Evolutionary conservation across 495 filamentous ascomycete genomes (phyloP).

Genomic region (Podospora pseudopauciseta): DNA sequence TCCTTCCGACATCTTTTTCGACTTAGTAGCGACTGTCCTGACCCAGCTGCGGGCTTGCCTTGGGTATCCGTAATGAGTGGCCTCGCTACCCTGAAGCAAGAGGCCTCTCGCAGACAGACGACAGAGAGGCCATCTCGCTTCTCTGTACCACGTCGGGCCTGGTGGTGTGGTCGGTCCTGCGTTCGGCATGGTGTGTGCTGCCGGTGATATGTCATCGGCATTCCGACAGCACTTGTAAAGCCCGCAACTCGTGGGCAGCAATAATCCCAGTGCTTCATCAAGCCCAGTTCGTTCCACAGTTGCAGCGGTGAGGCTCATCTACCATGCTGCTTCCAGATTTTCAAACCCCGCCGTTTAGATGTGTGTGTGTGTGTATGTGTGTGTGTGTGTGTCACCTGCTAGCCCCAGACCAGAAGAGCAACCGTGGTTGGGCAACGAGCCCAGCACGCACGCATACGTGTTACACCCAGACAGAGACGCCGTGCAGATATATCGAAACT

Average conservation of each 20-base stretch:
- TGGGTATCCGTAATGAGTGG: not conserved
- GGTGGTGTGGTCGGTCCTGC: not conserved
- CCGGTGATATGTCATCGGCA: not conserved
- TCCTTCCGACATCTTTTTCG: not conserved
- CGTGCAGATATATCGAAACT: conserved; percentile 1
- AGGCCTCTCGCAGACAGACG: not conserved
- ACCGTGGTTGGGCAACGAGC: conserved; percentile 5
- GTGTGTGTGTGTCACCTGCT: not conserved
- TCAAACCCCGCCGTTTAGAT: not conserved
- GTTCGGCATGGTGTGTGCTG: not conserved
- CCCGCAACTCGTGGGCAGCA: too few species aligned
- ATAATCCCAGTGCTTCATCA: not conserved
- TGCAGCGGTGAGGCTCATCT: conserved; percentile 8
- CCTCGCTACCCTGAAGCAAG: not conserved
- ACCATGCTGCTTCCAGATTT: not conserved
- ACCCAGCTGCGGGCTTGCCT: not conserved
- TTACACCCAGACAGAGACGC: not conserved
- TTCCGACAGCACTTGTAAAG: not conserved
- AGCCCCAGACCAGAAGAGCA: conserved; percentile 3
- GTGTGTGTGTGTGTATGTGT: too few species aligned
- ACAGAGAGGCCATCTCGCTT: not conserved
- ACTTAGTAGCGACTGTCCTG: not conserved
- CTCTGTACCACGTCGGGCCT: not conserved
- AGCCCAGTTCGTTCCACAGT: conserved; percentile 10
- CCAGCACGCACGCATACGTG: conserved; percentile 4